phyloP scores from a whole-genome alignment of 2,329 filamentous ascomycete species.

The Akanthomyces muscarius region DNA sequence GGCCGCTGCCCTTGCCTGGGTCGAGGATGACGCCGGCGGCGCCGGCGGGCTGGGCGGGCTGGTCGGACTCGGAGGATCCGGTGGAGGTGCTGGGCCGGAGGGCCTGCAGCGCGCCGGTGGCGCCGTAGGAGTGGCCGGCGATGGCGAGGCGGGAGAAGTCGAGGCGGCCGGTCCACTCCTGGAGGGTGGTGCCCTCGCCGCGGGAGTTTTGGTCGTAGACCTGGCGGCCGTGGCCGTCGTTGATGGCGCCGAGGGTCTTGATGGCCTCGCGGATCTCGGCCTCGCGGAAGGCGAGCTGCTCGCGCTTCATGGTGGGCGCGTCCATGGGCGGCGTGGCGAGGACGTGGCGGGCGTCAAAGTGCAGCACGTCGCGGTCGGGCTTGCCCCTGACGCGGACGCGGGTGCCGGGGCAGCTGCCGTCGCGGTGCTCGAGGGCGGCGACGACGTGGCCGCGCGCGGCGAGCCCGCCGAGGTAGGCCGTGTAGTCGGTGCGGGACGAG shows the following conservation, averaged over 20 bases:
- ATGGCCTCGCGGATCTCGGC: conserved; percentile 47
- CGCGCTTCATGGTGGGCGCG: conserved; percentile 36
- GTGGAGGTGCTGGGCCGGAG: conserved; percentile 41
- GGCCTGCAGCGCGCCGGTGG: conserved; percentile 58
- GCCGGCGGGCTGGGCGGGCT: conserved; percentile 40
- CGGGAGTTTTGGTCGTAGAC: conserved; percentile 41
- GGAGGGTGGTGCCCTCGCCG: conserved; percentile 43
- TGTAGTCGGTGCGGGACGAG: conserved; percentile 48
- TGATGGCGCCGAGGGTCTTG: conserved; percentile 37
- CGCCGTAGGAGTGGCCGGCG: conserved; percentile 63
- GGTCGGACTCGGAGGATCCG: not conserved
- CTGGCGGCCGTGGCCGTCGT: conserved; percentile 35
- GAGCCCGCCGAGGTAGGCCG: conserved; percentile 46
- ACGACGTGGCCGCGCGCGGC: conserved; percentile 47
- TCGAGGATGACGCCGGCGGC: conserved; percentile 59
- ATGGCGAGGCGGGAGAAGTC: conserved; percentile 52
- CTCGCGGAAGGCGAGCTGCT: conserved; percentile 48
- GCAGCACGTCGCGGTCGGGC: conserved; percentile 29
- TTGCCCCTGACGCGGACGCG: conserved; percentile 32
- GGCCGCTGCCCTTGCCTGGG: conserved; percentile 61
- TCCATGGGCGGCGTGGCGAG: conserved; percentile 31
- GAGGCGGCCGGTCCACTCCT: conserved; percentile 50
- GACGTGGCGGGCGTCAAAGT: conserved; percentile 35
- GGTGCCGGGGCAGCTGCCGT: conserved; percentile 47
- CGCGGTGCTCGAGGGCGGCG: conserved; percentile 49